A percentile compares a stretch with the other conserved stretches of the same genome.
These are phyloP conservation scores for Penicillium sp. DNA, from an alignment of 2,329 filamentous ascomycete species.

Conservation along the genomic window DNA sequence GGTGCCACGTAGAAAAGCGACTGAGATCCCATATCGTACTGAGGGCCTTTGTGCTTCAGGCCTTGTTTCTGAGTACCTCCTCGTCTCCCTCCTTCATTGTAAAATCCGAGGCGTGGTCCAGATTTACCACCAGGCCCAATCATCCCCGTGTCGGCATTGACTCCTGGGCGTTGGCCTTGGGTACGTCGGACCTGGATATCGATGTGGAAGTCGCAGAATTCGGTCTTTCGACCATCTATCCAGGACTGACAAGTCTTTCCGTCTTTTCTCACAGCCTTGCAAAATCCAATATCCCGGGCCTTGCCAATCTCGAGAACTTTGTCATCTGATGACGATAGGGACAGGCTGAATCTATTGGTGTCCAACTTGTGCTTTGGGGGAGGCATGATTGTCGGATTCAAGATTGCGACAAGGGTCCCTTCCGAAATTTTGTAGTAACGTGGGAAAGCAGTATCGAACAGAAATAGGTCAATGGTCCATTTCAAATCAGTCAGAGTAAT, in stretches of 20 bases:
- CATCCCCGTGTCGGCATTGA: constrained; percentile 67
- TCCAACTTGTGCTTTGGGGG: constrained; percentile 72
- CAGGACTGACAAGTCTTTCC: constrained; percentile 76
- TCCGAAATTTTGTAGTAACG: constrained; percentile 91
- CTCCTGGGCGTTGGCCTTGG: constrained; percentile 68
- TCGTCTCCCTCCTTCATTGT: constrained; percentile 22
- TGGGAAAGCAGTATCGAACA: constrained; percentile 87
- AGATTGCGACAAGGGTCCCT: constrained; percentile 86
- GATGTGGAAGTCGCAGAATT: constrained; percentile 91
- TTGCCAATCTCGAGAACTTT: constrained; percentile 85
- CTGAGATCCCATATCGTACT: constrained; percentile 43
- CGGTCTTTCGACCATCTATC: constrained; percentile 84
- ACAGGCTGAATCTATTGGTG: constrained; percentile 80
- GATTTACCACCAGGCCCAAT: constrained; percentile 42
- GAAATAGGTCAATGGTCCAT: constrained; percentile 86
- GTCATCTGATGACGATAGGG: constrained; percentile 81
- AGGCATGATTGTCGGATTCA: constrained; percentile 90
- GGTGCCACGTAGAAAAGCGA: constrained; percentile 49
- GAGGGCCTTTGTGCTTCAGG: constrained; percentile 37
- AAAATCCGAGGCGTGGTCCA: constrained; percentile 46
- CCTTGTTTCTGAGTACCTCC: constrained; percentile 17
- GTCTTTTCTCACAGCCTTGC: constrained; percentile 80
- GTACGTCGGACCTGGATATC: constrained; percentile 75
- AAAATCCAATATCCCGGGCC: constrained; percentile 82
- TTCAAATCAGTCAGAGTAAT: constrained; percentile 83